Evolutionary conservation across 305 asterid genomes (phyloP).

Genomic region (Stenogyne calaminthoides): DNA sequence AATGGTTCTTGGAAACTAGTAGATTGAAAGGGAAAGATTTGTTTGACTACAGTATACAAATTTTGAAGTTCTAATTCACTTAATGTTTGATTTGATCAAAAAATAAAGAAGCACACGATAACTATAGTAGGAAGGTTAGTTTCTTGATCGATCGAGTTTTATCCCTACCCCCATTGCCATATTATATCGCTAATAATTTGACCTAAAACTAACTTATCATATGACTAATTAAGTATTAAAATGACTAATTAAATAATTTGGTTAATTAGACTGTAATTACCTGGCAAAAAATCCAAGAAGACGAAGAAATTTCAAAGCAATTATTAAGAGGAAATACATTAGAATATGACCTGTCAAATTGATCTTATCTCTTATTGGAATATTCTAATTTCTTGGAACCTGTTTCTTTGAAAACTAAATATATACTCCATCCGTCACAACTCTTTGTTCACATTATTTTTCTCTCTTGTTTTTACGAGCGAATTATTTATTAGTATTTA

Average conservation of each 20-base stretch:
- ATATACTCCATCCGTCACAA: no score
- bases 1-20: not conserved
- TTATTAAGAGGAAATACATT: not conserved
- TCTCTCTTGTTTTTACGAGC: no score
- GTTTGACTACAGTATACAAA: not conserved
- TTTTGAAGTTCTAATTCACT: not conserved
- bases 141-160: not conserved
- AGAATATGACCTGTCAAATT: conserved; percentile 24
- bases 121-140: not conserved
- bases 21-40: not conserved
- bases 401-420: not conserved
- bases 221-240: not conserved
- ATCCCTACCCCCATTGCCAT: not conserved
- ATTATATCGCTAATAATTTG: not conserved
- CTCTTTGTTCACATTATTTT: no score
- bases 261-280: not conserved
- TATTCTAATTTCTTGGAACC: conserved; percentile 20
- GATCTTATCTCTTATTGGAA: conserved; percentile 24
- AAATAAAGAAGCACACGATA: not conserved
- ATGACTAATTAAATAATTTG: not conserved
- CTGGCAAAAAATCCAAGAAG: conserved; percentile 18
- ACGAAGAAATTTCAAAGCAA: conserved; percentile 24
- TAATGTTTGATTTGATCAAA: not conserved
- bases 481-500: no score
- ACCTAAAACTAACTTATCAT: not conserved